Evolutionary conservation across 1,139 yeast genomes (phyloP), one percentile per base, ranked within the genome.

Genomic region (Kazachstania sp.): DNA sequence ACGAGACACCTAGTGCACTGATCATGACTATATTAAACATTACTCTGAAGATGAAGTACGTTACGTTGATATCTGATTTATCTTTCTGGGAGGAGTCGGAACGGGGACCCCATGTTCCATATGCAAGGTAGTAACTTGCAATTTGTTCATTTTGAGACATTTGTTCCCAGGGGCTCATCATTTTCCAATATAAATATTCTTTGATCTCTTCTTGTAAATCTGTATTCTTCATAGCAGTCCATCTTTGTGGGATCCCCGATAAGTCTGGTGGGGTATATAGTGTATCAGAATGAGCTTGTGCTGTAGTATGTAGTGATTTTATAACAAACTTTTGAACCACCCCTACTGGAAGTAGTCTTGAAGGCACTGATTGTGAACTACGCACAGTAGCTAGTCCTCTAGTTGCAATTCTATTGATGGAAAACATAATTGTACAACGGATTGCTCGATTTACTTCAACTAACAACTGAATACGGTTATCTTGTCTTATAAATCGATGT

Each of bases 201-300:
- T 64, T 59, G n/a, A 73, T 61, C 51, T 71, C 75, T 43, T 71
- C 75, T 53, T 65, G 71, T 45, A 71, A 61, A 19, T 65, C 63
- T 13, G 63, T 62, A 37, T 68, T 66, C 66, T 71, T 57, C 45
- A 57, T 60, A 19, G 8, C 4, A 12, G 52, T 43, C 77, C 77
- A 73, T 28, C 69, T 50, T 11, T 40, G 35, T 3, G 51, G 44
- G 11, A 59, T 43, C 8, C 54, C 49, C n/a, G 39, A 43, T 36
- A 55, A 41, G 20, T 49, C 51, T 9, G 66, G 66, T 4, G 66
- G 66, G 2, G 40, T 50, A 43, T 63, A 62, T 20, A 16, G 6
- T 4, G 9, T 32, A 32, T 18, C 36, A 6, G 15, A 11, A 13
- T 8, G 12, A 12, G 6, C 34, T 15, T 32, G 28, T 23, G 8